Evolutionary conservation across 108 stramenopile genomes (phyloP), one percentile per base, ranked within the genome.

Genomic region (Cafeteria roenbergensis): DNA sequence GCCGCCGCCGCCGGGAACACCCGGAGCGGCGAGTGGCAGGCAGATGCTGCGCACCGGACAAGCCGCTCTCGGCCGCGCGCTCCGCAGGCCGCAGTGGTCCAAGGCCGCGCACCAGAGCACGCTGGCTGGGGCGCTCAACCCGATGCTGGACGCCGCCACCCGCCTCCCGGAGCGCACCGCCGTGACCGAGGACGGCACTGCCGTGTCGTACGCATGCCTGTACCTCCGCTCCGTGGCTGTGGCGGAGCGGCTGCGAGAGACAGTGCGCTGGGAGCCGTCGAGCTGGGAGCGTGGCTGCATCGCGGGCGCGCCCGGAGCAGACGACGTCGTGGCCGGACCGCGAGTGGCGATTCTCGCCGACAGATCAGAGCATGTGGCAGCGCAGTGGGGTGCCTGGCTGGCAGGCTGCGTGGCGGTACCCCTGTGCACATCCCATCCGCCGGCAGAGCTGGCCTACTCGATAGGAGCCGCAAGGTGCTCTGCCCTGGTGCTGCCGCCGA

Each of bases 381-480:
- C 64, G 31, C 51, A 65, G 35, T 65, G 51, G 64, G 64, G 51
- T 14, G 64, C 33, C 20, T 65, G 64, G 64, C 51, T 22, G 2
- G 30, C 64, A 14, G 64, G 64, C 21, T 51, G 30, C 0, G 29
- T 38, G 12, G 64, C 52, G 4, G 64, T 65, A 2, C 64, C 64
- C 8, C 64, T 65, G 12, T 65, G 64, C 4, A 20, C n/a, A 2
- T 48, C 52, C 12, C 64, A 65, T 31, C 64, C 64, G 33, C 27
- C 52, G 1, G 51, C 51, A 2, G 64, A 65, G 64, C 31, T 54
- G 37, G 64, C 29, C 32, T 65, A 30, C 24, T 51, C 42, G 42
- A 48, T 48, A 48, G 17, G 12, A 48, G 17, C 42, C 42, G 17
- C 12, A 48, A 12, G 12, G 12, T 48, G 42, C 42, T 48, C 6